Percentiles rank a stretch among this genome's conserved stretches.
phyloP scores from a whole-genome alignment of 805 yeast genomes.

The Saturnispora zaruensis region DNA sequence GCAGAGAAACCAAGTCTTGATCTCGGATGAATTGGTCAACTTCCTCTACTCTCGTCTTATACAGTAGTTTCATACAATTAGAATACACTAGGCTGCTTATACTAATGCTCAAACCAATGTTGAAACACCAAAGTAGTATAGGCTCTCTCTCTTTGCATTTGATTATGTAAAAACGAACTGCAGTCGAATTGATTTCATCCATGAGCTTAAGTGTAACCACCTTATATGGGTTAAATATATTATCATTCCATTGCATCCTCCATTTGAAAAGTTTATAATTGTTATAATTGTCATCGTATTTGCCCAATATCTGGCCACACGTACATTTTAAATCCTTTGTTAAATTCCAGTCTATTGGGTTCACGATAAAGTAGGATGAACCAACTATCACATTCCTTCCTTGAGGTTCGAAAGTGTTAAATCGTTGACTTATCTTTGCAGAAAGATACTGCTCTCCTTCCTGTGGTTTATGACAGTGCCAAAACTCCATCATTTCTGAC shows the following conservation, averaged over 20 bases:
- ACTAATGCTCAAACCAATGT: conserved; percentile 28
- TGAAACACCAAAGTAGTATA: conserved; percentile 43
- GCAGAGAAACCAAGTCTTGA: conserved; percentile 10
- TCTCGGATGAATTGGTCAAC: conserved; percentile 16
- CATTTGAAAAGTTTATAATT: conserved; percentile 45
- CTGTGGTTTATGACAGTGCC: conserved; percentile 90
- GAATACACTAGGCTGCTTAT: conserved; percentile 6
- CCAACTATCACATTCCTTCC: conserved; percentile 43
- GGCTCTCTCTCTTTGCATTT: conserved; percentile 12
- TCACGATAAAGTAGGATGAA: conserved; percentile 42
- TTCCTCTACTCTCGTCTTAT: conserved; percentile 11
- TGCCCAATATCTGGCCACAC: conserved; percentile 37
- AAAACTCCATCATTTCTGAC: conserved; percentile 92
- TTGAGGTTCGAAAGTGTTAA: conserved; percentile 38
- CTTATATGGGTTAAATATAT: conserved; percentile 30
- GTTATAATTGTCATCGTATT: conserved; percentile 26
- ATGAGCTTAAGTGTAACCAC: conserved; percentile 33
- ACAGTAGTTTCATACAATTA: conserved; percentile 39
- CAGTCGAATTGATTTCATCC: conserved; percentile 36
- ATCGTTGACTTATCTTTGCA: conserved; percentile 21
- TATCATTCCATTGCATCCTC: conserved; percentile 34
- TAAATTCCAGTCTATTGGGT: conserved; percentile 18
- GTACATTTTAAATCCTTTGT: conserved; percentile 26
- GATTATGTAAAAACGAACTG: conserved; percentile 31
- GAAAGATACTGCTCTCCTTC: conserved; percentile 13